phyloP scores from a whole-genome alignment of 2,329 filamentous ascomycete species.

The Didymella keratinophila region DNA sequence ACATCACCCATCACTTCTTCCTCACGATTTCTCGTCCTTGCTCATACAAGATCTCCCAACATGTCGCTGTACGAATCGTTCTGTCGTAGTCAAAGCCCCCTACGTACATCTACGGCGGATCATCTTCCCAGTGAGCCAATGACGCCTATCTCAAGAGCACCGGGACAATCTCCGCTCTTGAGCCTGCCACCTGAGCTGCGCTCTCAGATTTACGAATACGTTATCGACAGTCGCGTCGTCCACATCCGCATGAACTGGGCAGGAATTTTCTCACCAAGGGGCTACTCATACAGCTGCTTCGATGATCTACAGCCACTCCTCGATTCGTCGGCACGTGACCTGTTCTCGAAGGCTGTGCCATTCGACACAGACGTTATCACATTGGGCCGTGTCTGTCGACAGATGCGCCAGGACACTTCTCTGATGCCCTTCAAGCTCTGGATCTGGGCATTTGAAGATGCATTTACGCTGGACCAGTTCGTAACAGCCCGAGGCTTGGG shows the following conservation, averaged over 20 bases:
- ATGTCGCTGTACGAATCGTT: background rate
- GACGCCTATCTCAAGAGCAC: background rate
- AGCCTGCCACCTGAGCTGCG: constrained; percentile 25
- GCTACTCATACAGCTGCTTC: constrained; percentile 21
- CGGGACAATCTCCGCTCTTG: constrained; percentile 15
- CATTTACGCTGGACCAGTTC: constrained; percentile 27
- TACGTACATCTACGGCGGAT: background rate
- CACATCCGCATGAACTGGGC: constrained; percentile 21
- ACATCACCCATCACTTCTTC: background rate
- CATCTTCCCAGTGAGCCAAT: background rate
- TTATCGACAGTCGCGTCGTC: constrained; percentile 19
- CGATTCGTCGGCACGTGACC: constrained; percentile 6
- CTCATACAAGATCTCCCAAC: no score
- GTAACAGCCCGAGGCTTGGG: constrained; percentile 16
- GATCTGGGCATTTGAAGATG: constrained; percentile 22
- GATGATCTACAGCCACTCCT: constrained; percentile 14
- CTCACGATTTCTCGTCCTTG: background rate
- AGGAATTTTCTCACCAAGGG: constrained; percentile 17
- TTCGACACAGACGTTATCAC: constrained; percentile 9
- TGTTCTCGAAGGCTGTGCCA: constrained; percentile 5
- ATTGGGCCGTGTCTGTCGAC: constrained; percentile 12
- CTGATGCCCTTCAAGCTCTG: constrained; percentile 17
- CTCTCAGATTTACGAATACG: constrained; percentile 24
- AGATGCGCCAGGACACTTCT: constrained; percentile 18
- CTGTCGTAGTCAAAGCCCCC: background rate